A percentile compares a stretch with the other conserved stretches of the same genome.
phyloP scores from a whole-genome alignment of 768 basidiomycete genomes.

The Leccinum ochraceum region DNA sequence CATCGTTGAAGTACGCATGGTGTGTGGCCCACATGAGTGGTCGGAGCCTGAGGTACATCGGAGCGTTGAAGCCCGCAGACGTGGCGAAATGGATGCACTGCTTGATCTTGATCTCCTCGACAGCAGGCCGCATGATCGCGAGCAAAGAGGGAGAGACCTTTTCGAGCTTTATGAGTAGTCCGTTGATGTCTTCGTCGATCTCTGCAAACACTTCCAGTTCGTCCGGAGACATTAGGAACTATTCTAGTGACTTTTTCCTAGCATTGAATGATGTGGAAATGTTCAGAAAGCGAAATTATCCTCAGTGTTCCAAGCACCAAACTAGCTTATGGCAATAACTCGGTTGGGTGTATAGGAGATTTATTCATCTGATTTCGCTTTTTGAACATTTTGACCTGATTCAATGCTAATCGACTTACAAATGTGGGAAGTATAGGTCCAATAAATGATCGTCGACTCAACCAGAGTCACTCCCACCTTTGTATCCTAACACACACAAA shows the following conservation, averaged over 20 bases:
- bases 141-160: slow-evolving; percentile 57
- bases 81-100: slow-evolving; percentile 58
- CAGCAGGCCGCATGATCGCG: slow-evolving; percentile 46
- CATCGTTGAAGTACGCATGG: slow-evolving; percentile 66
- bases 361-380: too few species aligned
- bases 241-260: too few species aligned
- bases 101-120: slow-evolving; percentile 70
- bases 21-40: slow-evolving; percentile 75
- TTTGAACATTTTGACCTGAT: too few species aligned
- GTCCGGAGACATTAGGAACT: too few species aligned
- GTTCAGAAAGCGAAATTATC: too few species aligned
- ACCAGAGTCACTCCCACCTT: slow-evolving; percentile 13
- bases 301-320: too few species aligned
- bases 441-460: slow-evolving; percentile 4
- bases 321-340: too few species aligned
- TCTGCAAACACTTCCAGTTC: too few species aligned
- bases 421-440: not conserved
- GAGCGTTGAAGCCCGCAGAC: slow-evolving; percentile 61
- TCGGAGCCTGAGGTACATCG: slow-evolving; percentile 53
- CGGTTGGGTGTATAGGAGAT: too few species aligned
- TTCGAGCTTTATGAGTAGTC: slow-evolving; percentile 44
- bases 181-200: too few species aligned
- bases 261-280: too few species aligned
- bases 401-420: too few species aligned
- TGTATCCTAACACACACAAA: slow-evolving; percentile 22